These are phyloP conservation scores for Stachybotrys chartarum DNA, from an alignment of 2,329 filamentous ascomycete species.

Conservation along the genomic window DNA sequence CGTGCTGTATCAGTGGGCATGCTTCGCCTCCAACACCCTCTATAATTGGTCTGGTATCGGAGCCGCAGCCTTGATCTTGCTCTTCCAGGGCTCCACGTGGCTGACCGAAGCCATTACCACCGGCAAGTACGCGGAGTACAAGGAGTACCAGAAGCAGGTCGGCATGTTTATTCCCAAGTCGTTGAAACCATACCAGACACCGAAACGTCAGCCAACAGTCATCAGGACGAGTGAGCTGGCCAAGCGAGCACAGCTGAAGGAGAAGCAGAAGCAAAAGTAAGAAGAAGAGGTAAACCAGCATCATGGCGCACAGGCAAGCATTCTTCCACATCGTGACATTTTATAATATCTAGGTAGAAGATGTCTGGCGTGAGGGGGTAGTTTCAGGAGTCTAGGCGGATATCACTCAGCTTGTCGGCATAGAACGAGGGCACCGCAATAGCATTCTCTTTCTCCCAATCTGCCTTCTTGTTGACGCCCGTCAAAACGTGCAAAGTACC, in stretches of 20 bases:
- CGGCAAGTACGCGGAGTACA: slow-evolving; percentile 83
- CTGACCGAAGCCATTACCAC: slow-evolving; percentile 78
- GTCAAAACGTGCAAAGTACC: slow-evolving; percentile 89
- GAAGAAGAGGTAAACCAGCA: not conserved
- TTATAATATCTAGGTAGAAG: no score
- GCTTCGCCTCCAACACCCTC: slow-evolving; percentile 60
- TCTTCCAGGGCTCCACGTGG: slow-evolving; percentile 87
- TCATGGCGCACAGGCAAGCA: not conserved
- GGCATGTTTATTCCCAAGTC: slow-evolving; percentile 71
- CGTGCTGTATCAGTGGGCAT: slow-evolving; percentile 80
- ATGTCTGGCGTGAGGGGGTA: no score
- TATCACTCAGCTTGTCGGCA: slow-evolving; percentile 75
- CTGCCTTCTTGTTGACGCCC: slow-evolving; percentile 78
- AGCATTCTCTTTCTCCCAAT: slow-evolving; percentile 66
- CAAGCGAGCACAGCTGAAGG: slow-evolving; percentile 35
- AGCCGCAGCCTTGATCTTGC: slow-evolving; percentile 58
- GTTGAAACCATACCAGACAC: slow-evolving; percentile 34
- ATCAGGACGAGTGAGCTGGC: slow-evolving; percentile 44
- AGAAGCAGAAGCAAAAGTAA: slow-evolving; percentile 23
- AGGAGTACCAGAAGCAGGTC: slow-evolving; percentile 73
- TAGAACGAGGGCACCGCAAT: slow-evolving; percentile 72
- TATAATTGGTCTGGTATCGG: slow-evolving; percentile 77
- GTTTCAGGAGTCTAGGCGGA: slow-evolving; percentile 29
- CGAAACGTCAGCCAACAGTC: slow-evolving; percentile 31
- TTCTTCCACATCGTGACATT: no score